phyloP scores from a whole-genome alignment of 495 filamentous ascomycete species.

The Talaromyces adpressus region DNA sequence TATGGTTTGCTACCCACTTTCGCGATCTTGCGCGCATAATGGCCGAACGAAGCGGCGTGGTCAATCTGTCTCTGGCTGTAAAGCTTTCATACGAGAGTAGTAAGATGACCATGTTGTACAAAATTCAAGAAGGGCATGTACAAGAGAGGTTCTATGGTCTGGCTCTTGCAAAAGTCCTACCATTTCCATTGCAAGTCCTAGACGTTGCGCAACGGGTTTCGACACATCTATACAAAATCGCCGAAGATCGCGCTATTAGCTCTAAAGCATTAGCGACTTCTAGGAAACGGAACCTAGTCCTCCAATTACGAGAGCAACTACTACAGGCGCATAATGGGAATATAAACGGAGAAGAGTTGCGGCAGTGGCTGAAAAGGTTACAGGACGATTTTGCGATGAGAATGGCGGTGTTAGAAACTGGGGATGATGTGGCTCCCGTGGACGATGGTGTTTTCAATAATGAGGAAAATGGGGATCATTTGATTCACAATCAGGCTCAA shows the following conservation, averaged over 20 bases:
- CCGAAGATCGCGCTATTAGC: conserved; percentile 46
- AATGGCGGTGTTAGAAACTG: conserved; percentile 57
- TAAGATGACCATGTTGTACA: conserved; percentile 82
- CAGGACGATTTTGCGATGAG: conserved; percentile 69
- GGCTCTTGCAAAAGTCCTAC: conserved; percentile 65
- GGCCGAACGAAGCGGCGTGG: conserved; percentile 62
- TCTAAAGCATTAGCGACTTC: conserved; percentile 49
- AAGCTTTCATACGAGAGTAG: conserved; percentile 44
- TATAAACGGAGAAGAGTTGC: conserved; percentile 59
- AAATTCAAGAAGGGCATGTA: conserved; percentile 61
- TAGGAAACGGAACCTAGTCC: conserved; percentile 61
- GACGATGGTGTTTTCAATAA: conserved; percentile 10
- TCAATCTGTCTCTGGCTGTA: conserved; percentile 75
- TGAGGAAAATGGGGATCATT: not conserved
- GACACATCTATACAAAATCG: conserved; percentile 45
- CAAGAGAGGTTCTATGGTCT: conserved; percentile 71
- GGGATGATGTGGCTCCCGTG: conserved; percentile 14
- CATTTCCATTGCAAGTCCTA: conserved; percentile 61
- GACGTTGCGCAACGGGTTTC: conserved; percentile 61
- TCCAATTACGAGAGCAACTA: conserved; percentile 70
- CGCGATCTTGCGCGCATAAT: conserved; percentile 72
- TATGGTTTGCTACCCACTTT: conserved; percentile 96
- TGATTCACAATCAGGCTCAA: not conserved
- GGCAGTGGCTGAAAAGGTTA: conserved; percentile 58
- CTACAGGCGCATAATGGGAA: conserved; percentile 58